phyloP scores from a whole-genome alignment of 176 grass and related monocot species.

The Poa annua region DNA sequence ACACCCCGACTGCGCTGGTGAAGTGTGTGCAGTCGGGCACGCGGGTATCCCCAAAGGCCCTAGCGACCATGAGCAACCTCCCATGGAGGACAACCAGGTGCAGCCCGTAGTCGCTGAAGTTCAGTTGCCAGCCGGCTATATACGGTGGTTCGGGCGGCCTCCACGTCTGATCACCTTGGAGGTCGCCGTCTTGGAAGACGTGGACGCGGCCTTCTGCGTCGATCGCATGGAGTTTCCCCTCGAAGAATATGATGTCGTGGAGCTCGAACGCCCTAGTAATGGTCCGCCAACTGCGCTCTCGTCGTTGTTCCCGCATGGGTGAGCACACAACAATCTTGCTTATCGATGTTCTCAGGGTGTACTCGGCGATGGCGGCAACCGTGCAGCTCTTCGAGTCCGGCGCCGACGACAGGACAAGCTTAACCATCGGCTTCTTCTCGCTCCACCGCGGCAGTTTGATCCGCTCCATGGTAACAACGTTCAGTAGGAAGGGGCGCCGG shows the following conservation, averaged over 20 bases:
- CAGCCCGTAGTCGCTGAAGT: background rate
- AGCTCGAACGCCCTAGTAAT: background rate
- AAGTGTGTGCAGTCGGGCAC: background rate
- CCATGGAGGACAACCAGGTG: background rate
- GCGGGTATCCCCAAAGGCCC: background rate
- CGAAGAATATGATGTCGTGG: constrained; percentile 3
- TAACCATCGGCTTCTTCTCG: background rate
- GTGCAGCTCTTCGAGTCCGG: background rate
- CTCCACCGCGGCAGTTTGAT: background rate
- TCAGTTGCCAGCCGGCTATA: background rate
- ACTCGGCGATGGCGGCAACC: background rate
- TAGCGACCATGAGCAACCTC: background rate
- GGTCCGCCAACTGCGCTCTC: background rate
- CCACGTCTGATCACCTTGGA: background rate
- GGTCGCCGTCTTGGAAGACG: background rate
- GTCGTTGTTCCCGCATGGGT: too few relatives aligned
- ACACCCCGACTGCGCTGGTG: background rate
- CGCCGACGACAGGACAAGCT: background rate
- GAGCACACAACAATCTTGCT: background rate
- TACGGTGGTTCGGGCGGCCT: background rate
- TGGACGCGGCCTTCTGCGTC: background rate
- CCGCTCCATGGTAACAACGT: background rate
- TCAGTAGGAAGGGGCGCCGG: background rate
- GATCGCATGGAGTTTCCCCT: background rate
- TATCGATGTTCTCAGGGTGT: too few relatives aligned